Evolutionary conservation across 495 filamentous ascomycete species (phyloP), one percentile per base, ranked within the genome.

Genomic region (Penicillium paradoxum): DNA sequence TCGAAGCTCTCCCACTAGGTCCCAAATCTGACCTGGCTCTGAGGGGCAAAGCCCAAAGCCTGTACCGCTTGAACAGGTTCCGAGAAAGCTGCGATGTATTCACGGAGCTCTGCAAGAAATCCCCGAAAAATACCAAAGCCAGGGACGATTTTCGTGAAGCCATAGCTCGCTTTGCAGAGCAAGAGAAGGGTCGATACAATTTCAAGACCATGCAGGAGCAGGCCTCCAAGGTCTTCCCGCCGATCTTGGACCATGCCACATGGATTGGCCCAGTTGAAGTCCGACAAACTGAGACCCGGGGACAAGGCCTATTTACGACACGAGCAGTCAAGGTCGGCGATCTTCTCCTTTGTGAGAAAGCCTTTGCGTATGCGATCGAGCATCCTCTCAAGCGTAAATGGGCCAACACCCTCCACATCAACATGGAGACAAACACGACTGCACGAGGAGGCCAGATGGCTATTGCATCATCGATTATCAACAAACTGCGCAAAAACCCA

Each of bases 331-430:
- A 73, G 33, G 70, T 67, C 0, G 82, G 80, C 0, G 78, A 81
- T 6, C 64, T 83, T 1, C 57, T 83, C 0, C 49, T 82, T 10
- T 79, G 73, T 41, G 79, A 83, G 53, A 84, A 83, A 49, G 78
- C 79, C 1, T 79, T 83, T 52, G 59, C 56, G 14, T 47, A 62
- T 53, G 53, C 65, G 19, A 70, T 54, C n/a, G 29, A 24, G 3
- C 24, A 30, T 0, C 29, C 18, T 21, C 24, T 32, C 21, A 27
- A 52, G 46, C 21, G 21, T 6, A 24, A n/a, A 14, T 42, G 39
- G 39, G 18, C 22, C 6, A 33, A 24, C 19, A 47, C 30, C 0
- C 4, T 73, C 17, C 49, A 73, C n/a, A 49, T 76, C 11, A 72
- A 77, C 55, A 14, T 51, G 2, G 55, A 73, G 14, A 69, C 56